phyloP scores from a whole-genome alignment of 352 stramenopile species.

The Phytopythium boreale region DNA sequence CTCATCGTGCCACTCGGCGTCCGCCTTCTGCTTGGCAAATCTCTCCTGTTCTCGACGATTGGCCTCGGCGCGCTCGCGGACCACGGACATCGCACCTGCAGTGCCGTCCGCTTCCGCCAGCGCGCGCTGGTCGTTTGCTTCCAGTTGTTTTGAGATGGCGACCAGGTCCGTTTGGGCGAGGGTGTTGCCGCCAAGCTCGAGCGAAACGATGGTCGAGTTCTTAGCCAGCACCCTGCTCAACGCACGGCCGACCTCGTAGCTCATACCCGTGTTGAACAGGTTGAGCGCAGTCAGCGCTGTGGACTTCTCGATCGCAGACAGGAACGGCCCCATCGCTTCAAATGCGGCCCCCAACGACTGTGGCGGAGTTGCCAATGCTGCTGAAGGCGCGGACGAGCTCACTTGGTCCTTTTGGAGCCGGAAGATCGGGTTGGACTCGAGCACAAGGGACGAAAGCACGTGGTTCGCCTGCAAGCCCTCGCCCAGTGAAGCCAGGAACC shows the following conservation, averaged over 20 bases:
- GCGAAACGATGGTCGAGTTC: constrained; percentile 43
- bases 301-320: constrained; percentile 28
- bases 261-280: constrained; percentile 60
- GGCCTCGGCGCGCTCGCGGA: constrained; percentile 27
- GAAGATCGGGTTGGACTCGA: constrained; percentile 62
- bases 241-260: constrained; percentile 38
- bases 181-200: constrained; percentile 50
- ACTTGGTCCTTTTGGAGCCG: constrained; percentile 20
- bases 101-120: constrained; percentile 26
- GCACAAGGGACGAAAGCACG: constrained; percentile 46
- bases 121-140: constrained; percentile 40
- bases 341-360: constrained; percentile 6
- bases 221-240: constrained; percentile 41
- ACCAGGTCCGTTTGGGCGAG: constrained; percentile 45
- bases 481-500: constrained; percentile 31
- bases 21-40: constrained; percentile 33
- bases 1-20: constrained; percentile 49
- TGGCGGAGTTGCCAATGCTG: neutral
- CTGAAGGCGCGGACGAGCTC: neutral
- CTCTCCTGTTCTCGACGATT: constrained; percentile 28
- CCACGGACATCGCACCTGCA: constrained; percentile 14
- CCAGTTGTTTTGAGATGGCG: constrained; percentile 32
- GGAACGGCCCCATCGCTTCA: constrained; percentile 35
- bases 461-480: constrained; percentile 35
- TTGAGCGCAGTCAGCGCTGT: constrained; percentile 48